Conservation (phyloP, 2,329 filamentous ascomycete species). For the Tolypocladium paradoxum region DNA sequence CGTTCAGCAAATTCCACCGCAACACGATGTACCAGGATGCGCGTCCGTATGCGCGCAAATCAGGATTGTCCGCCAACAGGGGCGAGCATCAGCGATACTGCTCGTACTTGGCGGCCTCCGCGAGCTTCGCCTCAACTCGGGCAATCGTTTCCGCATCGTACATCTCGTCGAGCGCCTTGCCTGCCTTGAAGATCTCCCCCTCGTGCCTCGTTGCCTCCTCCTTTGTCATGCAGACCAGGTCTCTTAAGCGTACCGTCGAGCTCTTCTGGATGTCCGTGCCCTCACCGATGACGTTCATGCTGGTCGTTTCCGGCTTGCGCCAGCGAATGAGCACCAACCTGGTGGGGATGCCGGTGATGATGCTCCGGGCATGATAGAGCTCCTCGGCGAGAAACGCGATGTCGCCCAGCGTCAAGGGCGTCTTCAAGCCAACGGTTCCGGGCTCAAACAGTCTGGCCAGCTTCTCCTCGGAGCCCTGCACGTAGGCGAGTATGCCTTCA, state of each 20-base stretch:
- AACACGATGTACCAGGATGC: background rate
- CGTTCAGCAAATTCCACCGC: background rate
- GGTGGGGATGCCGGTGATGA: slow-evolving; percentile 70
- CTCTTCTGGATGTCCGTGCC: slow-evolving; percentile 65
- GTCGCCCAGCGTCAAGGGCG: slow-evolving; percentile 69
- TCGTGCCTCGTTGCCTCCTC: slow-evolving; percentile 78
- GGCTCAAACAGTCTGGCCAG: slow-evolving; percentile 38
- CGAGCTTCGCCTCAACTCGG: slow-evolving; percentile 54
- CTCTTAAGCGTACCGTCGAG: slow-evolving; percentile 54
- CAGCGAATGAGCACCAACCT: slow-evolving; percentile 73
- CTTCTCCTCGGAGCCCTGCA: slow-evolving; percentile 74
- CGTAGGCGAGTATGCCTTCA: slow-evolving; percentile 63
- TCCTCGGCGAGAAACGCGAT: slow-evolving; percentile 85
- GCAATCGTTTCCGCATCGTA: slow-evolving; percentile 61
- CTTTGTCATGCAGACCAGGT: slow-evolving; percentile 86
- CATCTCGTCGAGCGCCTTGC: slow-evolving; percentile 56
- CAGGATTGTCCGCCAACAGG: too few species aligned
- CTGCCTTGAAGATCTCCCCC: slow-evolving; percentile 62
- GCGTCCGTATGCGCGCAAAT: background rate
- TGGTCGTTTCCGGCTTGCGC: slow-evolving; percentile 52
- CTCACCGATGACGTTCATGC: slow-evolving; percentile 49
- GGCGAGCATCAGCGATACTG: slow-evolving; percentile 27
- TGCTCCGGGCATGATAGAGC: slow-evolving; percentile 73
- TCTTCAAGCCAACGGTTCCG: slow-evolving; percentile 55
- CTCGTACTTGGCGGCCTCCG: slow-evolving; percentile 55